These are phyloP conservation scores for Laburnicola sp. DNA, from an alignment of 2,329 filamentous ascomycete species.

Conservation along the genomic window DNA sequence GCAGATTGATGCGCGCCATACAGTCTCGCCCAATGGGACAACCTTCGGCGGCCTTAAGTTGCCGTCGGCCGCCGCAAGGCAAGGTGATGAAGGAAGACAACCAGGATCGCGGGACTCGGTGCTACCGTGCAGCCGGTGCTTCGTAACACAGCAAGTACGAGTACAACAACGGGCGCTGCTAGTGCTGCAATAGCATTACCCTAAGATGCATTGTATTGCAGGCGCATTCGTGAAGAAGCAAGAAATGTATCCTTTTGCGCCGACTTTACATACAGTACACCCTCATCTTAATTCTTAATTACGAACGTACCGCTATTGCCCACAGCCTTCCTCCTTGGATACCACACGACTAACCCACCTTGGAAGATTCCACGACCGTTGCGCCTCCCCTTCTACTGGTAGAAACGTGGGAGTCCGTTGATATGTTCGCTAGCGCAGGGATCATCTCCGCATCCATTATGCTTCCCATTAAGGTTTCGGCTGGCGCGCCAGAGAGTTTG, in stretches of 20 bases:
- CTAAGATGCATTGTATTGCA: no score
- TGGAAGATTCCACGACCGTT: constrained; percentile 9
- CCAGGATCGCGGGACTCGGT: constrained; percentile 3
- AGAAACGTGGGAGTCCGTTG: not conserved
- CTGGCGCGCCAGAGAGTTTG: not conserved
- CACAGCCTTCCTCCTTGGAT: constrained; percentile 4
- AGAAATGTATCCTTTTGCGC: no score
- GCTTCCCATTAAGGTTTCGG: not conserved
- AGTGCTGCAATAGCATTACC: not conserved
- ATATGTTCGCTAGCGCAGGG: not conserved
- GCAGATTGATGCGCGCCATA: no score
- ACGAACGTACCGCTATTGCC: no score
- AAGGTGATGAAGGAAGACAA: not conserved
- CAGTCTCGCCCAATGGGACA: no score
- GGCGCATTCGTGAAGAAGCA: no score
- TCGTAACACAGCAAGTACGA: not conserved
- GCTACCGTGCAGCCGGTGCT: constrained; percentile 3
- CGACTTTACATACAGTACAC: no score
- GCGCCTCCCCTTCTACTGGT: not conserved
- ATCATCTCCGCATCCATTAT: constrained; percentile 1
- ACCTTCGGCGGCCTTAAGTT: not conserved
- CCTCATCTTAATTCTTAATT: no score
- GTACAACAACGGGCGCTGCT: not conserved
- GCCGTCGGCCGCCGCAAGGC: constrained; percentile 6
- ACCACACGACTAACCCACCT: not conserved